Conservation (phyloP, 495 filamentous ascomycete species). For the Rhypophila decipiens region DNA sequence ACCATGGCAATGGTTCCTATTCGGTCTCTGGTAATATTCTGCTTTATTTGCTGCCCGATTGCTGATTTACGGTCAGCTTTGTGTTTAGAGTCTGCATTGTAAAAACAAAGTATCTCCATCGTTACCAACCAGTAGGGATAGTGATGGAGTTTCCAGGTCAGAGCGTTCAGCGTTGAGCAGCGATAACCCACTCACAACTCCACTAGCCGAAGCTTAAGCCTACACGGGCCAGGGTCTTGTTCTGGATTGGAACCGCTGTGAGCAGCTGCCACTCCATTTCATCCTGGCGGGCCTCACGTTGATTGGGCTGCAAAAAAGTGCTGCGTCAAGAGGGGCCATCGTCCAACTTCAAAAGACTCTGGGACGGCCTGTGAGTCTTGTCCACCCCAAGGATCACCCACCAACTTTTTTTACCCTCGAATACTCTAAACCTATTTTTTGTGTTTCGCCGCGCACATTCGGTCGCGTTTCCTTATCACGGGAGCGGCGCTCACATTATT, state of each 20-base stretch:
- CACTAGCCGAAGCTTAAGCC: not conserved
- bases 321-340: not conserved
- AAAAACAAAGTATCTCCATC: too few relatives aligned
- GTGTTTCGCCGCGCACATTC: conserved; percentile 4
- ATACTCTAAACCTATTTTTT: too few relatives aligned
- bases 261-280: not conserved
- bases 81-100: too few relatives aligned
- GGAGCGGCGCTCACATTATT: too few relatives aligned
- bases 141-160: too few relatives aligned
- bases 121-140: too few relatives aligned
- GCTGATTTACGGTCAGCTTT: too few relatives aligned
- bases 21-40: too few relatives aligned
- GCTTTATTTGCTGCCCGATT: too few relatives aligned
- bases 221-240: not conserved
- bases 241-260: not conserved
- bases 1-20: too few relatives aligned
- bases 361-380: conserved; percentile 6
- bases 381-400: not conserved
- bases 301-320: not conserved
- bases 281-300: not conserved
- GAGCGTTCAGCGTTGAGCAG: too few relatives aligned
- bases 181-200: too few relatives aligned
- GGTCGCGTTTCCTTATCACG: conserved; percentile 1
- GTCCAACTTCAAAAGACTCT: conserved; percentile 3
- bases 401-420: conserved; percentile 8